Evolutionary conservation across 2,329 filamentous ascomycete species (phyloP), one percentile per base, ranked within the genome.

Genomic region (Aspergillus ruber): DNA sequence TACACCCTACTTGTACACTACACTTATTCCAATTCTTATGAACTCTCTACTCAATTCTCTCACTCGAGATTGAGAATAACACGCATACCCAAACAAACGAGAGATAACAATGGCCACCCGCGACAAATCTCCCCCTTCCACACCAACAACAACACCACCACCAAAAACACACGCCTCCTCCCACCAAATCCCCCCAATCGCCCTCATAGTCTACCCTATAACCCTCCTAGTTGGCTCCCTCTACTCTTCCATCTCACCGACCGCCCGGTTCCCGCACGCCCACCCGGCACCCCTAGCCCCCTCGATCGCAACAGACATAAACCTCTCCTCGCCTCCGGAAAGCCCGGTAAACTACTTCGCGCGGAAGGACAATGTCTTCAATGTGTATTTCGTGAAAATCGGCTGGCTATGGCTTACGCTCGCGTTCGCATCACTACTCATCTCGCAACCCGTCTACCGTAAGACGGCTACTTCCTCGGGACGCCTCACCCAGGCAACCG

Each of bases 331-430:
- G 10, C 42, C 45, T 15, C 50, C 50, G 12, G 52, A 58, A 38
- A 55, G 48, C 42, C 60, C 67, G 1, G 62, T 69, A 46, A 74
- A 74, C 64, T 98, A 97, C 75, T 98, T 98, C 67, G 91, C 93
- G 42, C 85, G 85, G 59, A 98, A 98, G 71, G 79, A 83, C 67
- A 98, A 98, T 72, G 59, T 96, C 45, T 86, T 97, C 79, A 98
- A 98, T 65, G 69, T 86, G 42, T 80, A 90, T 60, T 98, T 97
- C 63, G 93, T 98, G 61, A 98, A 98, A 76, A 77, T 87, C 46
- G 91, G 91, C 51, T 98, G 93, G 93, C 80, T 84, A 43, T 98
- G 93, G 93, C 83, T 88, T 25, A 90, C 87, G 0, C 64, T 81
- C 8, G 84, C 88, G 0, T 90, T 95, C 60, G 69, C 79, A 29